Evolutionary conservation across 2,329 filamentous ascomycete species (phyloP).

Genomic region (Aspergillus oerlinghausenensis): DNA sequence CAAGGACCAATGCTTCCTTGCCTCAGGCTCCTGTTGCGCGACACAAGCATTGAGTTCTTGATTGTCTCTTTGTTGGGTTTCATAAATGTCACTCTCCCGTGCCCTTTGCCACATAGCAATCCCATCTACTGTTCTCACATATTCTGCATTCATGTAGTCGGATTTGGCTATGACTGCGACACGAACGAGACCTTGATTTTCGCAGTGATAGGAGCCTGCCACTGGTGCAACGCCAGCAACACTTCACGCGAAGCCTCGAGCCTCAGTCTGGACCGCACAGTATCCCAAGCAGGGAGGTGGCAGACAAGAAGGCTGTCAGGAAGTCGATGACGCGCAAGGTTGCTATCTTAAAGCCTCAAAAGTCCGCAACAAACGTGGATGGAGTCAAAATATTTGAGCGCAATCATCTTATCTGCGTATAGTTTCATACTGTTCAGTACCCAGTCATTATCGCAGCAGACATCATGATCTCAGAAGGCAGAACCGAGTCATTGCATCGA

Average conservation of each 20-base stretch:
- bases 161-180: conserved; percentile 14
- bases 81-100: not conserved
- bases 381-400: conserved; percentile 13
- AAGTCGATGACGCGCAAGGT: conserved; percentile 1
- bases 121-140: conserved; percentile 8
- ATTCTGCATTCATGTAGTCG: conserved; percentile 12
- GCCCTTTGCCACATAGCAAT: conserved; percentile 18
- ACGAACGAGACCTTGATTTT: conserved; percentile 3
- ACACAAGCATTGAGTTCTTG: not conserved
- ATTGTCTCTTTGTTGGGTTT: not conserved
- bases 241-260: not conserved
- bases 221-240: conserved; percentile 6
- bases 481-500: not conserved
- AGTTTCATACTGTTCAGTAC: not conserved
- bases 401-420: conserved; percentile 12
- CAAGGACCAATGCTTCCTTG: no score
- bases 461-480: not conserved
- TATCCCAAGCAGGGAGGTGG: not conserved
- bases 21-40: no score
- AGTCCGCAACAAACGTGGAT: conserved; percentile 1
- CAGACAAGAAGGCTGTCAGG: conserved; percentile 2
- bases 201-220: conserved; percentile 14
- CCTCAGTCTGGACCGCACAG: not conserved
- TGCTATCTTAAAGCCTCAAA: conserved; percentile 1
- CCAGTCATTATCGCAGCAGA: not conserved